Conservation (phyloP, 768 basidiomycete species). For the Podaxis sp. region DNA sequence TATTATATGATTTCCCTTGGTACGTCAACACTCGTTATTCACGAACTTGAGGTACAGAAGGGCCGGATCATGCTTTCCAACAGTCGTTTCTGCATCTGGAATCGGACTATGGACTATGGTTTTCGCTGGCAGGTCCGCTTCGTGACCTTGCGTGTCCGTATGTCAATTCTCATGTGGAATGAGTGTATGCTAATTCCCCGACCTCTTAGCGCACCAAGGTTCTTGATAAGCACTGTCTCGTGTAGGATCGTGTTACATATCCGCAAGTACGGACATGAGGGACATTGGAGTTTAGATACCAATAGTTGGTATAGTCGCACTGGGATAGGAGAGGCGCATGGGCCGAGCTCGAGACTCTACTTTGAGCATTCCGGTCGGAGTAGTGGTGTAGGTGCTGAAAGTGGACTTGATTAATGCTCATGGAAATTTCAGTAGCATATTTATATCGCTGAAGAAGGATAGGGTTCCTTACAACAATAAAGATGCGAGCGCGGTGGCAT, state of each 20-base stretch:
- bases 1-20: constrained; percentile 3
- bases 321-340: neutral
- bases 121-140: neutral
- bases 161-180: neutral
- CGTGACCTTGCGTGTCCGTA: neutral
- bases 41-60: neutral
- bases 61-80: neutral
- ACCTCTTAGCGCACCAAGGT: neutral
- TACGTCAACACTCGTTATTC: neutral
- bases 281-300: neutral
- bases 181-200: neutral
- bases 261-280: constrained; percentile 4
- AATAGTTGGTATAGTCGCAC: neutral
- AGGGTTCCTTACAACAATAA: no score
- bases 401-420: neutral
- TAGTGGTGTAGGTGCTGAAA: neutral
- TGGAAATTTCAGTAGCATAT: no score
- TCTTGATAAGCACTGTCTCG: neutral
- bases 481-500: no score
- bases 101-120: neutral
- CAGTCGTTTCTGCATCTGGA: neutral
- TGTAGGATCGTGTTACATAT: neutral
- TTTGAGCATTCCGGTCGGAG: neutral
- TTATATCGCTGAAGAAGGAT: no score
- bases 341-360: neutral